Conservation (phyloP, 2,329 filamentous ascomycete species). For the Talaromyces sp. region DNA sequence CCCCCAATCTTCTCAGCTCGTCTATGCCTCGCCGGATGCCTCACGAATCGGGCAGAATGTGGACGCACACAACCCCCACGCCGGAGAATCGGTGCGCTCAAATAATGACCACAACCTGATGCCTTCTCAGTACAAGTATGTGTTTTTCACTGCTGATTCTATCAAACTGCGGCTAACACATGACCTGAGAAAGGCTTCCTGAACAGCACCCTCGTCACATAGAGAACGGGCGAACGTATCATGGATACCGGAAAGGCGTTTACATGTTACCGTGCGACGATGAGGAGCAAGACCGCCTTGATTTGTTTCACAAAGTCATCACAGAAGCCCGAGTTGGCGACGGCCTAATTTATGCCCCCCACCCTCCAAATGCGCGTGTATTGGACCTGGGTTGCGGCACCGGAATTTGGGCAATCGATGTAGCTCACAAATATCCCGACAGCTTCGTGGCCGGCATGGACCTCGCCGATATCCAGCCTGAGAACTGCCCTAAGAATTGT, state of each 20-base stretch:
- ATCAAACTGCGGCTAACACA: not conserved
- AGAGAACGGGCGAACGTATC: slow-evolving; percentile 69
- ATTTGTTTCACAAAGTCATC: slow-evolving; percentile 78
- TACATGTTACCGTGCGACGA: slow-evolving; percentile 78
- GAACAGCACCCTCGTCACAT: slow-evolving; percentile 47
- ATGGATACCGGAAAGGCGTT: slow-evolving; percentile 63
- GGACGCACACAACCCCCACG: slow-evolving; percentile 5
- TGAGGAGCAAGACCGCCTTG: slow-evolving; percentile 72
- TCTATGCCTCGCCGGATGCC: slow-evolving; percentile 14
- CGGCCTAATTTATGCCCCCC: slow-evolving; percentile 41
- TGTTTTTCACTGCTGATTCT: not conserved
- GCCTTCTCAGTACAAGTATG: slow-evolving; percentile 18
- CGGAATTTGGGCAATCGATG: slow-evolving; percentile 86
- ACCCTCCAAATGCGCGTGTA: slow-evolving; percentile 47
- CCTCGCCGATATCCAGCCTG: slow-evolving; percentile 60
- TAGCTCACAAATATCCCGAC: slow-evolving; percentile 65
- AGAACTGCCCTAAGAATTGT: slow-evolving; percentile 68
- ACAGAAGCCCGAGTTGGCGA: slow-evolving; percentile 57
- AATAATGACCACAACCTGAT: not conserved
- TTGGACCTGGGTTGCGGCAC: slow-evolving; percentile 77
- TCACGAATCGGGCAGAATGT: slow-evolving; percentile 5
- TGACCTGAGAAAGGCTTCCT: slow-evolving; percentile 27
- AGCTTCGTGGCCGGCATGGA: slow-evolving; percentile 62
- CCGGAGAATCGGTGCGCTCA: not conserved
- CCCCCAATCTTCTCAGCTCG: slow-evolving; percentile 11